Conservation (phyloP, 257 asterid genomes). For the Solanum chilense region DNA sequence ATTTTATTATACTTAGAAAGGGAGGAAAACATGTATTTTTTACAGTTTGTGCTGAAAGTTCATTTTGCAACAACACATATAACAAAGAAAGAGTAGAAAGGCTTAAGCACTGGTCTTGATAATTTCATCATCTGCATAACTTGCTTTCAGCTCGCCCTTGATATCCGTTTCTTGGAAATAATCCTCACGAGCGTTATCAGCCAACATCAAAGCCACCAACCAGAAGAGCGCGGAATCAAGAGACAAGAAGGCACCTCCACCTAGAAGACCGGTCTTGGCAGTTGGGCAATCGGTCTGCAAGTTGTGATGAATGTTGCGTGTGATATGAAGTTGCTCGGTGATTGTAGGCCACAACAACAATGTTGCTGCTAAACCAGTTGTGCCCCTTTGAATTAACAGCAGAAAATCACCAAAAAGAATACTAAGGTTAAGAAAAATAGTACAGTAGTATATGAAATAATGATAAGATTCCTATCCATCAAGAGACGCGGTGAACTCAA, state of each 20-base stretch:
- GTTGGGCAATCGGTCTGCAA: slow-evolving; percentile 71
- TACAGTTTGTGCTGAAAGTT: background rate
- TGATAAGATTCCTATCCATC: background rate
- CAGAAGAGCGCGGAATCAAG: slow-evolving; percentile 81
- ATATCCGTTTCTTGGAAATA: slow-evolving; percentile 41
- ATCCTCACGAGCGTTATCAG: slow-evolving; percentile 66
- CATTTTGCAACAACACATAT: background rate
- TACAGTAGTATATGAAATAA: background rate
- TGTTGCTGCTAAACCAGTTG: slow-evolving; percentile 61
- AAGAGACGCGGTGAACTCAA: background rate
- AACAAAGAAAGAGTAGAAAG: background rate
- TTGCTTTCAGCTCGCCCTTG: slow-evolving; percentile 6
- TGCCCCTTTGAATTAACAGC: slow-evolving; percentile 24
- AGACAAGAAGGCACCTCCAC: slow-evolving; percentile 95
- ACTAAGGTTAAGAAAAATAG: background rate
- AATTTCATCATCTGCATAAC: slow-evolving; percentile 8
- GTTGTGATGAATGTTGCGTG: slow-evolving; percentile 46
- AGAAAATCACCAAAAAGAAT: background rate
- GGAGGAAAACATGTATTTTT: background rate
- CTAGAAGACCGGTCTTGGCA: slow-evolving; percentile 96
- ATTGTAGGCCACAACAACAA: slow-evolving; percentile 82
- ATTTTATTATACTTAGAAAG: background rate
- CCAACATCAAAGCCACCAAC: slow-evolving; percentile 84
- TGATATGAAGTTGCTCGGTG: slow-evolving; percentile 58
- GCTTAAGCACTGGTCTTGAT: slow-evolving; percentile 25